Evolutionary conservation across 1,139 yeast genomes (phyloP).

Genomic region (Suhomyces guaymorum): DNA sequence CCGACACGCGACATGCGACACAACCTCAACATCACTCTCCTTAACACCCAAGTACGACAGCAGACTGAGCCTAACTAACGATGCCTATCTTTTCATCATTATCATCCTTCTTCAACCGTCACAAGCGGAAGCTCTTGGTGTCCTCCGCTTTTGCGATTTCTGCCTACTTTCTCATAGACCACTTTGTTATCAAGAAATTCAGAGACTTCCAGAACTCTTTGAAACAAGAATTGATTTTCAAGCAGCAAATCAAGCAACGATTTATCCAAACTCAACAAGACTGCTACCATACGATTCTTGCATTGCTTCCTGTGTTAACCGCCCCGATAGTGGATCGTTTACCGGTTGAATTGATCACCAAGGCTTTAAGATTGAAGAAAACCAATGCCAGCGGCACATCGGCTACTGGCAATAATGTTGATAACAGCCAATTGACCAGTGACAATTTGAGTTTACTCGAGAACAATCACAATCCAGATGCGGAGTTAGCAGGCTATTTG

Average conservation of each 20-base stretch:
- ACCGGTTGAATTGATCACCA: conserved; percentile 74
- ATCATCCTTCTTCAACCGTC: conserved; percentile 58
- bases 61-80: too few relatives aligned
- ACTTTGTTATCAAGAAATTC: conserved; percentile 58
- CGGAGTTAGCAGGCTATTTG: conserved; percentile 32
- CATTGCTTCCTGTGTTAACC: conserved; percentile 76
- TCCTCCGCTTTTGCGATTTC: conserved; percentile 62
- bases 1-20: conserved; percentile 4
- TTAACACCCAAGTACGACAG: too few relatives aligned
- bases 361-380: conserved; percentile 66
- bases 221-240: conserved; percentile 72
- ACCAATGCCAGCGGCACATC: conserved; percentile 26
- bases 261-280: conserved; percentile 93
- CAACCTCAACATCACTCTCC: neutral
- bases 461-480: conserved; percentile 24
- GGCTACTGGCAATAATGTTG: conserved; percentile 11
- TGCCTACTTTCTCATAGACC: conserved; percentile 56
- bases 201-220: conserved; percentile 67
- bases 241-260: conserved; percentile 66
- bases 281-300: conserved; percentile 80
- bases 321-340: conserved; percentile 61
- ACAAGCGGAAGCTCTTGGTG: conserved; percentile 58
- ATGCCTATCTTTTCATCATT: conserved; percentile 56
- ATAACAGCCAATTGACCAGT: conserved; percentile 32
- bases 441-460: conserved; percentile 42